Percentiles rank a stretch among this genome's conserved stretches.
phyloP scores from a whole-genome alignment of 331 rosid genomes.

The Malus hybrid region DNA sequence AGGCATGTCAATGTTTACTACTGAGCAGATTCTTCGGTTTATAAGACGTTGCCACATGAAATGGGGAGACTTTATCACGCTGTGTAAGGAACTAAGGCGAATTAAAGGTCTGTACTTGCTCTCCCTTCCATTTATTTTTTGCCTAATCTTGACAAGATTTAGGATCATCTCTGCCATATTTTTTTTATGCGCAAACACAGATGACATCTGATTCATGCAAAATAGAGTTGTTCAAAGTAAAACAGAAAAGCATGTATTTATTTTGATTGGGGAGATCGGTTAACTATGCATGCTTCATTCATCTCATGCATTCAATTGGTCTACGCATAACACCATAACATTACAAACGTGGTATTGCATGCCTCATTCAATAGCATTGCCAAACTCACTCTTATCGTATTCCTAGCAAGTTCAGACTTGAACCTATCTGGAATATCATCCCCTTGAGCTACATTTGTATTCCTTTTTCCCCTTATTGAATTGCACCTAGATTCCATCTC shows the following conservation, averaged over 20 bases:
- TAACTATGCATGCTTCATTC: neutral
- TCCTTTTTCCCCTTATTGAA: neutral
- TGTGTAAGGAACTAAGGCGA: slow-evolving; percentile 96
- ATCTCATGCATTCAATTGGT: neutral
- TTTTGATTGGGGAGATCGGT: neutral
- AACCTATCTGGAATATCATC: neutral
- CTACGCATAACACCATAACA: neutral
- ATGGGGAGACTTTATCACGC: slow-evolving; percentile 97
- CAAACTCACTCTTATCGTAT: neutral
- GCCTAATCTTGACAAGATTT: neutral
- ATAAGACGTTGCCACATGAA: slow-evolving; percentile 98
- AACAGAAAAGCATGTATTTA: neutral
- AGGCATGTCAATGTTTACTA: slow-evolving; percentile 99
- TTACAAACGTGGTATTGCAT: neutral
- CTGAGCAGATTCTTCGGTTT: slow-evolving; percentile 96
- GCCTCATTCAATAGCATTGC: neutral
- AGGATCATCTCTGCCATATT: neutral
- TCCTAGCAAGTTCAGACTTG: neutral
- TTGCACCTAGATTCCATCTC: slow-evolving; percentile 3
- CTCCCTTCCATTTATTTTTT: neutral
- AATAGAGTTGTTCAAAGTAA: neutral
- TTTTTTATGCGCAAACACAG: neutral
- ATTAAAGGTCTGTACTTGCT: slow-evolving; percentile 62
- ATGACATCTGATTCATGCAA: neutral
- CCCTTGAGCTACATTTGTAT: neutral